Evolutionary conservation across 1,139 yeast genomes (phyloP), one percentile per base, ranked within the genome.

Genomic region (Lodderomyces orthopsilosis): DNA sequence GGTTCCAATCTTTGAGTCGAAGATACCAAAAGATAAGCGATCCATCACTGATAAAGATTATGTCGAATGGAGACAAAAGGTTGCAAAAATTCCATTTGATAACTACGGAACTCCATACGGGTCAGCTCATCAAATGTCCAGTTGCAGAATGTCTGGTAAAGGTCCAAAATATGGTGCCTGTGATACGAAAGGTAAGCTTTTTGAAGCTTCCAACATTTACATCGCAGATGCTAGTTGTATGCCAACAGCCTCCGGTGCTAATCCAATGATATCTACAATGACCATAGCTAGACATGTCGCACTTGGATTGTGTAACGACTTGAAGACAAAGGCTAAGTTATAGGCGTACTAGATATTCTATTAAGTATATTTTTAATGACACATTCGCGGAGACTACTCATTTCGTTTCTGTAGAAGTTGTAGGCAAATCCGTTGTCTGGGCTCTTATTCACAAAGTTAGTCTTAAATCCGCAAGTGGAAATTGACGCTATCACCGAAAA

Each of bases 231-330:
- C 82, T 4, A 75, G 81, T 54, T 72, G 68, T 8, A 61, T 79
- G 63, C 85, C 85, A 6, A 66, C 81, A 5, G 84, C 84, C 1
- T 70, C 79, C 45, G 85, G 85, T 7, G 82, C 74, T 28, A 79
- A 79, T 51, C 85, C 77, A n/a, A 73, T 72, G 77, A 58, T 73
- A 24, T 46, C 72, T 4, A 67, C 72, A 10, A 66, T 73, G 74
- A 55, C 77, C 2, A 44, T 70, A 46, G 66, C 77, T 2, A 61
- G 75, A 45, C 62, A 66, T 40, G 57, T 70, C 39, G 64, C 72
- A 1, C 55, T 63, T 37, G 70, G 61, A 12, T 55, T 73, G 41
- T 62, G 58, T 22, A 56, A 68, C 33, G 75, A 70, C 41, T 63
- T 72, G 55, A 50, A 56, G 50, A 59, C 63, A 5, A 47, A 53